Percentiles rank a stretch among this genome's conserved stretches.
Conservation (phyloP, 2,329 filamentous ascomycete species). For the Fusarium sp. region DNA sequence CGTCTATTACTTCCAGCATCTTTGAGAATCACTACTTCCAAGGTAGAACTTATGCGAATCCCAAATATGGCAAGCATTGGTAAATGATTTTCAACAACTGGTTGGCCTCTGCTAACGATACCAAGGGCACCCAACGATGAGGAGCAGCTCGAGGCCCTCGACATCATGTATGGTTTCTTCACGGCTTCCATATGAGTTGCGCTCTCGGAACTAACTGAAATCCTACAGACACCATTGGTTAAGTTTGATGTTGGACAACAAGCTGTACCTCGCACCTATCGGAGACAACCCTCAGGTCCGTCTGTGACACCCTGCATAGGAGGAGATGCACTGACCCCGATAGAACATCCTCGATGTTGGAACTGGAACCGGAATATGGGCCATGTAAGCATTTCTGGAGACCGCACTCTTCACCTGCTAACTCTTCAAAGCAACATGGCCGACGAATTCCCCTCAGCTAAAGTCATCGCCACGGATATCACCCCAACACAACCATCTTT, state of each 20-base stretch:
- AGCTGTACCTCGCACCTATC: slow-evolving; percentile 37
- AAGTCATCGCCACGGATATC: slow-evolving; percentile 37
- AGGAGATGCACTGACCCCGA: not conserved
- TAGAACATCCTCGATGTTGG: slow-evolving; percentile 38
- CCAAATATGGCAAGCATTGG: slow-evolving; percentile 43
- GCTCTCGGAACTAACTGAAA: not conserved
- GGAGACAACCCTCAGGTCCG: slow-evolving; percentile 31
- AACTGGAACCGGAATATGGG: slow-evolving; percentile 41
- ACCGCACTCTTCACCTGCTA: accelerated
- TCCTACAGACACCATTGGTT: slow-evolving; percentile 36
- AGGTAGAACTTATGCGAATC: slow-evolving; percentile 38
- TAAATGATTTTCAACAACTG: not conserved
- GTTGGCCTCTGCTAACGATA: not conserved
- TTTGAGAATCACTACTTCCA: slow-evolving; percentile 40
- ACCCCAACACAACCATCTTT: slow-evolving; percentile 36
- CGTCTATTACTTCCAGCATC: slow-evolving; percentile 40
- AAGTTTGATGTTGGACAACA: slow-evolving; percentile 34
- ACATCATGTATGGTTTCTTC: slow-evolving; percentile 33
- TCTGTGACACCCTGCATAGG: accelerated
- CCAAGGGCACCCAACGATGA: slow-evolving; percentile 41
- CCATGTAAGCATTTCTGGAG: slow-evolving; percentile 19
- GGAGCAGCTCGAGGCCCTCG: slow-evolving; percentile 39
- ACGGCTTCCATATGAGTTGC: no score
- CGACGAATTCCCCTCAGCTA: slow-evolving; percentile 38
- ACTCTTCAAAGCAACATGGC: slow-evolving; percentile 27